phyloP scores from a whole-genome alignment of 768 basidiomycete species.

The Boletellus emodensis region DNA sequence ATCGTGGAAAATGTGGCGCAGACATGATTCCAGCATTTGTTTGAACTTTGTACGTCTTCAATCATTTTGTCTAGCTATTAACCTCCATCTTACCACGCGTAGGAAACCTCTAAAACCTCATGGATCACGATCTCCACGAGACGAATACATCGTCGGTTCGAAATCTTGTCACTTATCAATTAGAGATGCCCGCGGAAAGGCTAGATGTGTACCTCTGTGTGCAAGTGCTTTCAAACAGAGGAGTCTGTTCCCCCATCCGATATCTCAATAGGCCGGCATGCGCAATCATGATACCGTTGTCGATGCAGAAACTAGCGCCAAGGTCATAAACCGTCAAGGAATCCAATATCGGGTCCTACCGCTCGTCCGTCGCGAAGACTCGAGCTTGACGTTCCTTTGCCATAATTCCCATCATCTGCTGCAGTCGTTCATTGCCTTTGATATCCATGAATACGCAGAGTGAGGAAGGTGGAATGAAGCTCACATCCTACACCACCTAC shows the following conservation, averaged over 20 bases:
- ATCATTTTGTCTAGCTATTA: neutral
- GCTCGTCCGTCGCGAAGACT: slow-evolving; percentile 94
- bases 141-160: slow-evolving; percentile 93
- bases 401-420: slow-evolving; percentile 99
- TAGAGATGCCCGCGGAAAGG: slow-evolving; percentile 1
- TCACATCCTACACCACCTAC: slow-evolving; percentile 99
- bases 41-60: neutral
- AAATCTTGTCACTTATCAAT: slow-evolving; percentile 52
- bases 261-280: slow-evolving; percentile 92
- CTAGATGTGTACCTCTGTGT: slow-evolving; percentile 70
- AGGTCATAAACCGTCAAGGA: neutral
- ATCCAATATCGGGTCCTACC: slow-evolving; percentile 43
- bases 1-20: slow-evolving; percentile 47
- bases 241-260: slow-evolving; percentile 84
- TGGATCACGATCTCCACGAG: slow-evolving; percentile 61
- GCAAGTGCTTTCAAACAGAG: slow-evolving; percentile 75
- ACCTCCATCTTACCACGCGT: neutral
- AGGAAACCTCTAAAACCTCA: neutral
- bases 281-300: slow-evolving; percentile 99
- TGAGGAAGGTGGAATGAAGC: slow-evolving; percentile 29
- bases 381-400: slow-evolving; percentile 81
- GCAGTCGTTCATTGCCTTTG: slow-evolving; percentile 87
- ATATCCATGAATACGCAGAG: neutral
- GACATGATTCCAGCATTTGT: slow-evolving; percentile 1
- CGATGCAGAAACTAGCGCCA: slow-evolving; percentile 88